Evolutionary conservation across 169 alveolate species (phyloP), one percentile per base, ranked within the genome.

Genomic region (Amoebophrya sp.): DNA sequence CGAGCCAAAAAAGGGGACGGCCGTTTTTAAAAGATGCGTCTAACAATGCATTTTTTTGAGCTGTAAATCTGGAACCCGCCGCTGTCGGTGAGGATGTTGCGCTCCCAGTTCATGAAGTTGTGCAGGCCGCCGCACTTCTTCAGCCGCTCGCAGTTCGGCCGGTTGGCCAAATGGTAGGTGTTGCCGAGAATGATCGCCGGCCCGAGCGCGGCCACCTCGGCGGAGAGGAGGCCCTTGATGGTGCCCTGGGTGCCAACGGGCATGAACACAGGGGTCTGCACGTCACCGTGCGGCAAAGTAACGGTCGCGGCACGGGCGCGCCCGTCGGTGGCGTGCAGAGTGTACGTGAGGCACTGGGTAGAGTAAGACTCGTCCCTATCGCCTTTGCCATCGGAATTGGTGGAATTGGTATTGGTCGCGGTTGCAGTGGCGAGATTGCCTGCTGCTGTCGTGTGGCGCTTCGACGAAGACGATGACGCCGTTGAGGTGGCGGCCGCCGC

Each of bases 191-290:
- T 94, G 89, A 98, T 95, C 90, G 94, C 96, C 45, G 97, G 96
- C 50, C 97, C 98, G 31, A 95, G 89, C 69, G 94, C 97, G 45
- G 93, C 95, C 95, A 96, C 94, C 89, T 95, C 94, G 4, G 91
- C 92, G 0, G 96, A 89, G 43, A 93, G 90, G 40, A 97, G 70
- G 2, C 98, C 99, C 94, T 97, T 98, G 94, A 98, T 96, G 31
- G 95, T 91, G 10, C 95, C 99, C 93, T 98, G 97, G 29, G 99
- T 99, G 16, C 99, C 99, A 29, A 98, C 99, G 29, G 99, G 99
- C 99, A 98, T 98, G 93, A 98, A 98, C 0, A 98, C 96, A 20
- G 99, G 99, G 18, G 99, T 98, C 69, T 95, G 92, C 4, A 99
- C 99, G 43, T 94, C 94, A 20, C 99, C 99, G 95, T 97, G 99